These are phyloP conservation scores for Oryza glumipatula DNA, from an alignment of 176 grass and related monocot species.

Conservation along the genomic window DNA sequence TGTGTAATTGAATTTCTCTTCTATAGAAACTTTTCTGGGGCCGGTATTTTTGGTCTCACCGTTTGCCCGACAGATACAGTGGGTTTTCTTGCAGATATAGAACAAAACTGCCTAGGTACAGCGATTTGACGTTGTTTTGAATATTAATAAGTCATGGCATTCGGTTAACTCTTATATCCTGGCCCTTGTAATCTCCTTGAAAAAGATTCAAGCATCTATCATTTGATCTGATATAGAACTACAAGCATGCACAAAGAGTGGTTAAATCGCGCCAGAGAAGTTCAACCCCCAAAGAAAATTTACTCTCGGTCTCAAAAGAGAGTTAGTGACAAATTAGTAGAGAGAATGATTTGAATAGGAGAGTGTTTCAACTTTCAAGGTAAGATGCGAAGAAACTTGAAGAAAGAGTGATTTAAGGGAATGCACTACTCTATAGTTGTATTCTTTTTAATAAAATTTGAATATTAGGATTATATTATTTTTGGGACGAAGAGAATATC, in stretches of 20 bases:
- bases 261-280: background rate
- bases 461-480: too few species aligned
- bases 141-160: slow-evolving; percentile 7
- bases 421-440: too few species aligned
- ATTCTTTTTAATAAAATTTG: too few species aligned
- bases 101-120: background rate
- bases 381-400: too few species aligned
- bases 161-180: background rate
- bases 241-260: background rate
- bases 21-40: slow-evolving; percentile 18
- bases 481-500: too few species aligned
- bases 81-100: background rate
- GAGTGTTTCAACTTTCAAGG: too few species aligned
- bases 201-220: background rate
- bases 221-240: background rate
- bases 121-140: background rate
- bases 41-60: slow-evolving; percentile 20
- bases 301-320: too few species aligned
- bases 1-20: slow-evolving; percentile 33
- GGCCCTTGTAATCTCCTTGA: background rate
- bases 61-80: slow-evolving; percentile 24
- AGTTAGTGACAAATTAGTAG: too few species aligned
- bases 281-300: background rate
- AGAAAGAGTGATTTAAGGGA: too few species aligned
- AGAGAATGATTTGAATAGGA: too few species aligned